Base-by-base conservation (phyloP, 31 red algal species). In the Asparagopsis taxiformis region DNA sequence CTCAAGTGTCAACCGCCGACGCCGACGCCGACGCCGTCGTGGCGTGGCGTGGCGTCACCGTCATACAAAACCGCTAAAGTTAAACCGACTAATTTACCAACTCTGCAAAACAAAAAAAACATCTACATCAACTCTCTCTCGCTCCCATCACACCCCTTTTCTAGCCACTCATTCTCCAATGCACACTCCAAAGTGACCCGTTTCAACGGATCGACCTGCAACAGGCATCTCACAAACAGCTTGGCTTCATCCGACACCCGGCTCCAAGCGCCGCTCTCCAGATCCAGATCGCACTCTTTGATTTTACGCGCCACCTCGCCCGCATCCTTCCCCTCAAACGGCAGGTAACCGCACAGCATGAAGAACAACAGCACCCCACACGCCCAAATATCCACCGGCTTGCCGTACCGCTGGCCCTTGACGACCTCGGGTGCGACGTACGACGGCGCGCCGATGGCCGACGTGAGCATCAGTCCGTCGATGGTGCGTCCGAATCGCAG, bases 391-490 rank as follows among this genome's bases (percentile, higher is more conserved):
- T 94, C 91, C 22, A 94, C 91, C 20, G 73, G 73, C 38, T 54
- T 48, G 63, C 81, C 91, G 53, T 94, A 94, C 66, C 61, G 33
- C n/a, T 58, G 43, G 35, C 91, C 36, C 31, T 58, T 17, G 20
- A 84, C 64, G 41, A 94, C 53, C 73, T 94, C 91, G 7, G 91
- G 91, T 37, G 91, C 91, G 33, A 80, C 59, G 49, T 65, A 94
- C 65, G 72, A 75, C 23, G 91, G 91, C 60, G 91, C 80, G 17
- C 84, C 91, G 19, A 94, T 67, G n/a, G 70, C 74, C 26, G 39
- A 75, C 37, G 90, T 94, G 29, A 80, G 59, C 74, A 66, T 86
- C 50, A 53, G 46, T 17, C 82, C 65, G 43, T 92, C 89, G 33
- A 80, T 68, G 8, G 19, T 49, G 61, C 35, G 2, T 2, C 16